phyloP scores from a whole-genome alignment of 2,329 filamentous ascomycete species.

The Alternaria novae-zelandiae region DNA sequence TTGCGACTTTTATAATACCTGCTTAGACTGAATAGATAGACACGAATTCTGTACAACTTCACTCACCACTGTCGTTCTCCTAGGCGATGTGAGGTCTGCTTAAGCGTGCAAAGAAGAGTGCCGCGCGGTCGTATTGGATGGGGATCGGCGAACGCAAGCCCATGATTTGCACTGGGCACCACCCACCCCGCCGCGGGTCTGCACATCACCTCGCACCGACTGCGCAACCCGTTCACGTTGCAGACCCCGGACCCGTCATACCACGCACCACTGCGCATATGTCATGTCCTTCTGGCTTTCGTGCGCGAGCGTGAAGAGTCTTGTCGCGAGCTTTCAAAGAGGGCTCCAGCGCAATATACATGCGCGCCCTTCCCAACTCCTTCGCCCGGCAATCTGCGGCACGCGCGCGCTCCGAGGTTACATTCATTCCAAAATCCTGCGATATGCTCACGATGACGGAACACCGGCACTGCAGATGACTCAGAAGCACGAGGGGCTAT shows the following conservation, averaged over 20 bases:
- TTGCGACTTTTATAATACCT: background rate
- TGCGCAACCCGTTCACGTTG: background rate
- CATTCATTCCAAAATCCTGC: background rate
- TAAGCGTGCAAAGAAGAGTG: conserved; percentile 3
- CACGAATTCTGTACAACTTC: background rate
- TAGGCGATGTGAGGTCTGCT: background rate
- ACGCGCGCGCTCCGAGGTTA: background rate
- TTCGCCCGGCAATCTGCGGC: background rate
- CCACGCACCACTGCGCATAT: background rate
- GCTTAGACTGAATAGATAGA: background rate
- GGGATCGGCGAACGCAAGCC: conserved; percentile 12
- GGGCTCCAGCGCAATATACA: background rate
- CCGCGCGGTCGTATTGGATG: conserved; percentile 3
- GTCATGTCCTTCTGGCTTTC: background rate
- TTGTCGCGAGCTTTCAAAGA: background rate
- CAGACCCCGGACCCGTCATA: background rate
- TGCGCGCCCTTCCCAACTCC: background rate
- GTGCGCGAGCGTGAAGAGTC: too few relatives aligned
- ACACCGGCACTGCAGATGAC: background rate
- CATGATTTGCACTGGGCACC: conserved; percentile 6
- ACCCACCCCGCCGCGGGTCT: background rate
- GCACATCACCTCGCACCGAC: background rate
- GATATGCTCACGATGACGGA: background rate
- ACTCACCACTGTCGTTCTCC: background rate
- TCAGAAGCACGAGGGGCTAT: background rate